phyloP scores from a whole-genome alignment of 2,329 filamentous ascomycete species.

The Alternaria conjuncta region DNA sequence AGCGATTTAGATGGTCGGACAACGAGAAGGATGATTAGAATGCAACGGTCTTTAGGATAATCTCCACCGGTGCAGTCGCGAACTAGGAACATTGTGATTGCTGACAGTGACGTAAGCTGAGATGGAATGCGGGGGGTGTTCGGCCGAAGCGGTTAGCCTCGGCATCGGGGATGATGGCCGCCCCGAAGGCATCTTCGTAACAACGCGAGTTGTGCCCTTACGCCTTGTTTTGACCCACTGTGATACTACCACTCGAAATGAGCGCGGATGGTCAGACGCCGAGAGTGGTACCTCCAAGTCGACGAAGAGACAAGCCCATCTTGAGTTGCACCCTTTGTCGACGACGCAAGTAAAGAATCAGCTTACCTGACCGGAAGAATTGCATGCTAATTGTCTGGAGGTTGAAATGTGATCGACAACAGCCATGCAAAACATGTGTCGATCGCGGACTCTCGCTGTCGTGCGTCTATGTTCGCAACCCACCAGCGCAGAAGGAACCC shows the following conservation, averaged over 20 bases:
- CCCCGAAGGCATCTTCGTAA: neutral
- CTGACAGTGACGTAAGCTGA: neutral
- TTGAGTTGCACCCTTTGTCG: slow-evolving; percentile 39
- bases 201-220: neutral
- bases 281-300: slow-evolving; percentile 34
- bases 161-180: neutral
- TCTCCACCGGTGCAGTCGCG: neutral
- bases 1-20: neutral
- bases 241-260: slow-evolving; percentile 15
- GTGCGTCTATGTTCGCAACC: slow-evolving; percentile 38
- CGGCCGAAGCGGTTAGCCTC: slow-evolving; percentile 2
- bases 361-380: neutral
- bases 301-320: slow-evolving; percentile 41
- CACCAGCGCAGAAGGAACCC: slow-evolving; percentile 25
- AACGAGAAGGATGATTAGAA: neutral
- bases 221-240: neutral
- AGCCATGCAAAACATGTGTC: slow-evolving; percentile 46
- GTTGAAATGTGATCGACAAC: slow-evolving; percentile 46
- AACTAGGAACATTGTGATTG: neutral
- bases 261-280: slow-evolving; percentile 22
- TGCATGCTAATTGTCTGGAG: slow-evolving; percentile 13
- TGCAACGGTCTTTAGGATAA: neutral
- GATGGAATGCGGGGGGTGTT: neutral
- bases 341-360: slow-evolving; percentile 30
- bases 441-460: slow-evolving; percentile 46